Base-by-base conservation (phyloP, 2,329 filamentous ascomycete species). In the Colletotrichum acutatum region DNA sequence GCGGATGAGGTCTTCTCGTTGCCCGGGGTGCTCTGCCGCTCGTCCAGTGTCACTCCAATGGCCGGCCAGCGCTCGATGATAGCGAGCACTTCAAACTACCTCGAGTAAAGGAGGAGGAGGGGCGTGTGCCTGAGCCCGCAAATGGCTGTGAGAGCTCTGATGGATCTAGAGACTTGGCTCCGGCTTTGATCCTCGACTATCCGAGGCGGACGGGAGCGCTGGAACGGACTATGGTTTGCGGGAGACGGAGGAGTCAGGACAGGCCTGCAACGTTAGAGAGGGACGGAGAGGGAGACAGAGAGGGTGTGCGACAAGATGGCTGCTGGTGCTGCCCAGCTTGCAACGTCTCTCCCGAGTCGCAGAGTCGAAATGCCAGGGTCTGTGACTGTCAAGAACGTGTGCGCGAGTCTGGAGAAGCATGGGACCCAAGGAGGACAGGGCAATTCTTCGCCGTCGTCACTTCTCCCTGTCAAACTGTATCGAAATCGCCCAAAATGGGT, bases 41-140 rank as follows among this genome's bases (percentile, higher is more conserved):
- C 53, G 68, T 74, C 64, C 46, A 72, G 69, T 70, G 56, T 61
- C 60, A 73, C 60, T 66, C 61, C 67, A 73, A 71, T 73, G 60
- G 12, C 71, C 56, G 60, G 59, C 24, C 54, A 70, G 66, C 60
- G 56, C 24, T 58, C 49, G 53, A 37, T 34, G 22, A 32, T 60
- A 34, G 56, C 49, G 32, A 64, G 30, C 49, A 56, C 42, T n/a
- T 32, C 57, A 68, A 68, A 19, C 7, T 49, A n/a, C 19, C 19
- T 49, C 16, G 42, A 5, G 42, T n/a, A 19, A 22, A 42, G 37
- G 19, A 49, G 19, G 34, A 37, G 49, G 37, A 30, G 65, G 58
- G 32, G 63, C 46, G 68, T 61, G 56, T 72, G 69, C 65, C 37
- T 63, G n/a, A 53, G 68, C 24, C 49, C 56, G 62, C 16, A 53